Evolutionary conservation across 1,284 basidiomycete genomes (phyloP).

Genomic region (Sporisorium exsertum): DNA sequence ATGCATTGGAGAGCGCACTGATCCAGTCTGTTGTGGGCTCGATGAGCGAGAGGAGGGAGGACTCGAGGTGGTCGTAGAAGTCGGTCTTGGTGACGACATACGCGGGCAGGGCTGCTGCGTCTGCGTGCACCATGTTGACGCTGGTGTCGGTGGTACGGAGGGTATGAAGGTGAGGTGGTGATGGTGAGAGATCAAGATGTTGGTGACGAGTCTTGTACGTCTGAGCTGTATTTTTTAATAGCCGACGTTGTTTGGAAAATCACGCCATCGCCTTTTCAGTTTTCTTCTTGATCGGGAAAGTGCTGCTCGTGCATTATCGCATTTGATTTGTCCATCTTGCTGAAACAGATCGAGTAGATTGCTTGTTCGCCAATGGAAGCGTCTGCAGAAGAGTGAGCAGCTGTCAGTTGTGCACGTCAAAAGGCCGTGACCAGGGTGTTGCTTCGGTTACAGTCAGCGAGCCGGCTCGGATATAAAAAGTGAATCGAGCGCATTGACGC

Average conservation of each 20-base stretch:
- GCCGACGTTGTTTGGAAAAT: neutral
- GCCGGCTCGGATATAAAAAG: neutral
- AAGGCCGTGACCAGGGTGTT: no score
- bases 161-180: neutral
- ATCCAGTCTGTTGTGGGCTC: conserved; percentile 63
- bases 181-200: no score
- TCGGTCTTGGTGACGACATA: conserved; percentile 58
- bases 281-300: neutral
- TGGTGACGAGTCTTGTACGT: no score
- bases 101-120: conserved; percentile 81
- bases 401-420: no score
- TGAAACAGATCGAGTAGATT: no score
- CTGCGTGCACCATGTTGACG: conserved; percentile 45
- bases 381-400: no score
- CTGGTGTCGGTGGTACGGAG: neutral
- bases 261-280: neutral
- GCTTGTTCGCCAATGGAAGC: no score
- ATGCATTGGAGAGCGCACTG: conserved; percentile 64
- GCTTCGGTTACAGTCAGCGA: neutral
- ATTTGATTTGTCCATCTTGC: neutral
- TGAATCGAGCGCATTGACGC: neutral
- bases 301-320: neutral
- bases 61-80: conserved; percentile 69
- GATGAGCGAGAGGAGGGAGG: conserved; percentile 62
- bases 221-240: no score